These are phyloP conservation scores for Acrodontium crateriforme DNA, from an alignment of 2,329 filamentous ascomycete genomes.

Conservation along the genomic window DNA sequence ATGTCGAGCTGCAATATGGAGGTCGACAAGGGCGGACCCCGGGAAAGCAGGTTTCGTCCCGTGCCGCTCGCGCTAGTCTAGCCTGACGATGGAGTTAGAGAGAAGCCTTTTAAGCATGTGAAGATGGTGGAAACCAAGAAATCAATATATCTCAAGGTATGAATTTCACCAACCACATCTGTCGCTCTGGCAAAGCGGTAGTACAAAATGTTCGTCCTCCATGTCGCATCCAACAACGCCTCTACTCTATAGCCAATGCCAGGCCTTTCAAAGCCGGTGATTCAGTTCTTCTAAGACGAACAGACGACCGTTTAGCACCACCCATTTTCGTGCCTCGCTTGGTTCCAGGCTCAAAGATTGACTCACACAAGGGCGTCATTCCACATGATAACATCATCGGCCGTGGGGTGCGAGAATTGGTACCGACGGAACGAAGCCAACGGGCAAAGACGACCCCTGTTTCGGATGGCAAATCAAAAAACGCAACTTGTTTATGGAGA, in stretches of 20 bases:
- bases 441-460: too few species aligned
- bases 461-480: too few species aligned
- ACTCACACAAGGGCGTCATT: conserved; percentile 36
- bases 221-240: neutral
- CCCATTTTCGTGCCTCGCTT: conserved; percentile 29
- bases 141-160: too few species aligned
- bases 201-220: neutral
- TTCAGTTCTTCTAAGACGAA: conserved; percentile 28
- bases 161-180: too few species aligned
- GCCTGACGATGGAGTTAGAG: too few species aligned
- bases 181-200: too few species aligned
- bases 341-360: conserved; percentile 16
- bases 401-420: conserved; percentile 42
- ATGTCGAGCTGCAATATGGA: too few species aligned
- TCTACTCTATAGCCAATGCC: conserved; percentile 4
- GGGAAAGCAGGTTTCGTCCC: too few species aligned
- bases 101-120: too few species aligned
- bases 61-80: too few species aligned
- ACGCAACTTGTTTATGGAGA: conserved; percentile 30
- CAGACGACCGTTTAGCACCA: conserved; percentile 21
- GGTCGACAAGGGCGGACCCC: too few species aligned
- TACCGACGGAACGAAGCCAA: conserved; percentile 25
- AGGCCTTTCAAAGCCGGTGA: conserved; percentile 15
- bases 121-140: too few species aligned
- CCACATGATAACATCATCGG: conserved; percentile 49